Percentiles rank a stretch among this genome's conserved stretches.
Conservation (phyloP, 163 green algal species). For the Scenedesmus sp. region DNA sequence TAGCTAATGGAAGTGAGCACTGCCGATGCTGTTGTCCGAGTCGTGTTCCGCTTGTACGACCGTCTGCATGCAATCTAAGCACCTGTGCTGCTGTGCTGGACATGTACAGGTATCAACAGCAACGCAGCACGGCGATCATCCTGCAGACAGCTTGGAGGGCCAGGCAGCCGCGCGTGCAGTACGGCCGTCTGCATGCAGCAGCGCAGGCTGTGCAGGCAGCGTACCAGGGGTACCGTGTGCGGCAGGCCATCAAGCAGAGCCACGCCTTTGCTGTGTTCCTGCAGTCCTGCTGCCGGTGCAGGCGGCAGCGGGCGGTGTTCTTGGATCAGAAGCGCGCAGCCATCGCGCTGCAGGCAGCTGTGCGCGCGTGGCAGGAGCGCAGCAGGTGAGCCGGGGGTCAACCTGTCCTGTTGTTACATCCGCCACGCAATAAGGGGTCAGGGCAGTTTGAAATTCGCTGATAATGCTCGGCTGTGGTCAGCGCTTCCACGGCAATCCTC, state of each 20-base stretch:
- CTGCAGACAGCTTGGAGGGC: constrained; percentile 66
- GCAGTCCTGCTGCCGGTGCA: constrained; percentile 48
- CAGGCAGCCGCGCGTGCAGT: constrained; percentile 11
- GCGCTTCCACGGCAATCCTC: no score
- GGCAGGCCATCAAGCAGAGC: constrained; percentile 31
- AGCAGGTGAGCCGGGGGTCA: background rate
- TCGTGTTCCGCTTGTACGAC: background rate
- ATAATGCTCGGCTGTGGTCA: no score
- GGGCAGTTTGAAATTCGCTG: background rate
- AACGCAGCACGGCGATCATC: background rate
- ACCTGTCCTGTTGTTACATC: background rate
- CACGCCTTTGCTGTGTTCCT: constrained; percentile 31
- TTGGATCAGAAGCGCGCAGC: constrained; percentile 14
- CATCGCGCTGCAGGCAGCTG: constrained; percentile 25
- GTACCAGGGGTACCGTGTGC: constrained; percentile 15
- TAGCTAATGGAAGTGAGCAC: no score
- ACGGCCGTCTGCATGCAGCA: constrained; percentile 4
- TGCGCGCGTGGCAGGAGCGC: constrained; percentile 13
- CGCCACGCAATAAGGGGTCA: background rate
- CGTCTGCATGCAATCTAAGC: background rate
- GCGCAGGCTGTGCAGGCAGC: constrained; percentile 30
- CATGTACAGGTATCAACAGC: constrained; percentile 1
- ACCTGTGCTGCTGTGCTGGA: background rate
- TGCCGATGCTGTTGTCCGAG: background rate
- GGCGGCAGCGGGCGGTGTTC: constrained; percentile 17